Evolutionary conservation across 2,329 filamentous ascomycete genomes (phyloP).

Genomic region (Colletotrichum salicis): DNA sequence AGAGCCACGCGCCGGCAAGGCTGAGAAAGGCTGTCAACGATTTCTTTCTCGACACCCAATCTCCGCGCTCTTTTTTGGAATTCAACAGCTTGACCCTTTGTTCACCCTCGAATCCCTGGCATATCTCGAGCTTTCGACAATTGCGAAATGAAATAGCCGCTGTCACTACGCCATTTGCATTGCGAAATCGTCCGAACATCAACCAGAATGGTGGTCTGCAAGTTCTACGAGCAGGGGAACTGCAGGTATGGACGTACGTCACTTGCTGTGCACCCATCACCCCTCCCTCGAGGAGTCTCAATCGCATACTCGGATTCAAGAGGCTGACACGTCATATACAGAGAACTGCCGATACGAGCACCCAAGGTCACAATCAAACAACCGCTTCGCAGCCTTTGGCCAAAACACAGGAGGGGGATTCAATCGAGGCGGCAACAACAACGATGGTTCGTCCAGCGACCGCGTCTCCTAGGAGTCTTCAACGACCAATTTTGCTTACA

Average conservation of each 20-base stretch:
- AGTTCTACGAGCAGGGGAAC: conserved; percentile 61
- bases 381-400: conserved; percentile 37
- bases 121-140: not conserved
- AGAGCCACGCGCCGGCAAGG: conserved; percentile 16
- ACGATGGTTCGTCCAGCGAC: conserved; percentile 22
- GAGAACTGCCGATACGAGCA: conserved; percentile 67
- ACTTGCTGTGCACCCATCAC: not conserved
- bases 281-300: not conserved
- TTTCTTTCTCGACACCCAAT: conserved; percentile 23
- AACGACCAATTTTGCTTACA: conserved; percentile 5
- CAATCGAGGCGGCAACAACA: conserved; percentile 32
- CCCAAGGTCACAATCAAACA: conserved; percentile 45
- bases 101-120: not conserved
- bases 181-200: not conserved
- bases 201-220: conserved; percentile 54
- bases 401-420: conserved; percentile 33
- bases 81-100: not conserved
- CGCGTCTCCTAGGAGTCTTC: no score
- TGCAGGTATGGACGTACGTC: conserved; percentile 64
- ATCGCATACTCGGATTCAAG: not conserved
- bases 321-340: conserved; percentile 41
- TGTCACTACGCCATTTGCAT: not conserved
- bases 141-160: conserved; percentile 24
- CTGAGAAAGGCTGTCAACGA: conserved; percentile 31
- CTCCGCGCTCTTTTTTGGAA: not conserved